phyloP scores from a whole-genome alignment of 2,329 filamentous ascomycete genomes.

The Trichoderma pleuroti region DNA sequence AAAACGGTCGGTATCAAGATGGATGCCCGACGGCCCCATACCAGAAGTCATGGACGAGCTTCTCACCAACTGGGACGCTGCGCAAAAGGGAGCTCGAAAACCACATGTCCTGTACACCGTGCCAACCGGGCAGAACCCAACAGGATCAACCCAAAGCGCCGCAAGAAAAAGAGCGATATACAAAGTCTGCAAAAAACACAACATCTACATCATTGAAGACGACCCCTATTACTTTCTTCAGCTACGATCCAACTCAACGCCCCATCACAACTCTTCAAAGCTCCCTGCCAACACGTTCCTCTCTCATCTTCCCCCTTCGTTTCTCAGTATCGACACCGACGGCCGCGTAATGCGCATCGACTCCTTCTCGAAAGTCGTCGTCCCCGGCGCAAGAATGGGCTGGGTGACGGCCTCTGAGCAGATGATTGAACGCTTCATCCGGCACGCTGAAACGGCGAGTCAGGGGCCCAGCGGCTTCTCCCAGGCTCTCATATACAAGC shows the following conservation, averaged over 20 bases:
- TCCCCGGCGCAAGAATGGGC: conserved; percentile 75
- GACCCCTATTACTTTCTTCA: conserved; percentile 88
- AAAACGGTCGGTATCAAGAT: conserved; percentile 56
- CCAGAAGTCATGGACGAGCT: conserved; percentile 60
- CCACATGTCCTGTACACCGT: conserved; percentile 53
- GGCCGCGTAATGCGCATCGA: conserved; percentile 88
- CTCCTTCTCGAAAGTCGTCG: conserved; percentile 87
- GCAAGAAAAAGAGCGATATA: conserved; percentile 67
- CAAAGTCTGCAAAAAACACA: conserved; percentile 68
- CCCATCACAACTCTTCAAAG: conserved; percentile 52
- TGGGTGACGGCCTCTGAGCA: conserved; percentile 89
- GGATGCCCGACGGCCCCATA: conserved; percentile 62
- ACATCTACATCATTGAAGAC: conserved; percentile 77
- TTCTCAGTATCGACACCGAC: conserved; percentile 77
- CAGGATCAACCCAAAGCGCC: conserved; percentile 68
- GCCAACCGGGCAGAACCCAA: conserved; percentile 79
- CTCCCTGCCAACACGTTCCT: conserved; percentile 69
- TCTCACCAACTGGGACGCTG: conserved; percentile 60
- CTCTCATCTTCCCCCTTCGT: conserved; percentile 57
- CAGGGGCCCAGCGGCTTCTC: conserved; percentile 87
- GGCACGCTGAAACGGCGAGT: conserved; percentile 76
- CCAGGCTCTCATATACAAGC: conserved; percentile 80
- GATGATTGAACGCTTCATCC: conserved; percentile 75
- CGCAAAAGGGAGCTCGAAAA: conserved; percentile 33
- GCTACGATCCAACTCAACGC: conserved; percentile 57